These are phyloP conservation scores for Phytophthora citricola DNA, from an alignment of 352 stramenopile genomes.

Conservation along the genomic window DNA sequence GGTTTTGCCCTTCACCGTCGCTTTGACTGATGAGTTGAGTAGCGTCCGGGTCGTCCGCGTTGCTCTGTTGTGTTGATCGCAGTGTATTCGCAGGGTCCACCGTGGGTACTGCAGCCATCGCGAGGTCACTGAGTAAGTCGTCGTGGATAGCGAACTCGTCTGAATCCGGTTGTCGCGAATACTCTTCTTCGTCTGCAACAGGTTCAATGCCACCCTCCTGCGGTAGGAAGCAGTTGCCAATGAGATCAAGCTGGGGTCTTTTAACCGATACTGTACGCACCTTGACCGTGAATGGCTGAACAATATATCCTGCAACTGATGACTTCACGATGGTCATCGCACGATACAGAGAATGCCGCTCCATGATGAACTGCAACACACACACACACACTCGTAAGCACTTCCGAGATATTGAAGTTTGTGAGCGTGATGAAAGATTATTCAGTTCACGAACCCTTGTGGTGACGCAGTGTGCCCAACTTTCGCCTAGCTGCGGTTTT, in stretches of 20 bases:
- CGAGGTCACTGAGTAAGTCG: slow-evolving; percentile 59
- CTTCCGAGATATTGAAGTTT: slow-evolving; percentile 9
- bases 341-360: slow-evolving; percentile 56
- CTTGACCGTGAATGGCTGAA: slow-evolving; percentile 72
- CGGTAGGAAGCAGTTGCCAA: slow-evolving; percentile 5
- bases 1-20: slow-evolving; percentile 23
- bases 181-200: slow-evolving; percentile 31
- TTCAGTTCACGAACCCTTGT: slow-evolving; percentile 42
- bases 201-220: slow-evolving; percentile 56
- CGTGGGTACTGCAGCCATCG: slow-evolving; percentile 45
- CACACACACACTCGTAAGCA: neutral
- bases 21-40: slow-evolving; percentile 32
- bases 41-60: slow-evolving; percentile 26
- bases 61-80: slow-evolving; percentile 69
- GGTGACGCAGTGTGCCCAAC: slow-evolving; percentile 76
- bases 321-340: slow-evolving; percentile 74
- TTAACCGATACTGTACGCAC: slow-evolving; percentile 30
- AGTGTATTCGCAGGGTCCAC: slow-evolving; percentile 57
- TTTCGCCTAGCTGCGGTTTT: slow-evolving; percentile 67
- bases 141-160: slow-evolving; percentile 58
- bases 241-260: neutral
- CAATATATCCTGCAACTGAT: slow-evolving; percentile 53
- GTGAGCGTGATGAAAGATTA: slow-evolving; percentile 2
- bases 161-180: slow-evolving; percentile 16
- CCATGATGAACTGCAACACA: slow-evolving; percentile 63